phyloP scores from a whole-genome alignment of 2,329 filamentous ascomycete genomes.

The Phialemonium atrogriseum region DNA sequence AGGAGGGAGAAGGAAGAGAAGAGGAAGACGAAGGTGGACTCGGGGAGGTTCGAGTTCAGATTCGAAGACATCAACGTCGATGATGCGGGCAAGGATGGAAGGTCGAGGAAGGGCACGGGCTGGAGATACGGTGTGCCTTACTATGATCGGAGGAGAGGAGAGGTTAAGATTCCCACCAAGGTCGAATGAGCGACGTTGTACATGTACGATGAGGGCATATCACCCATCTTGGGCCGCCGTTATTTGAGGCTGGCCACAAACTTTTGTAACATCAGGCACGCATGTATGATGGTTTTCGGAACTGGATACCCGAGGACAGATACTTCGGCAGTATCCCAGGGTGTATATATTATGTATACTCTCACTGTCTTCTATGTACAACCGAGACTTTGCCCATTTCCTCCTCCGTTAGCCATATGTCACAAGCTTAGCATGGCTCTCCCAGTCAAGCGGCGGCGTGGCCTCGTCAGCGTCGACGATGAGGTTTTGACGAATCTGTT shows the following conservation, averaged over 20 bases:
- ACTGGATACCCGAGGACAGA: too few relatives aligned
- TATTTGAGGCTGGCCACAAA: too few relatives aligned
- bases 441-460: slow-evolving; percentile 17
- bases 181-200: slow-evolving; percentile 49
- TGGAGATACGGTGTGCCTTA: slow-evolving; percentile 57
- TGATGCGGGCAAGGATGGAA: slow-evolving; percentile 44
- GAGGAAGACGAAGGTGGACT: slow-evolving; percentile 35
- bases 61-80: slow-evolving; percentile 52
- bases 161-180: slow-evolving; percentile 59
- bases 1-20: slow-evolving; percentile 27
- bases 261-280: too few relatives aligned
- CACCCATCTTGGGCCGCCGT: too few relatives aligned
- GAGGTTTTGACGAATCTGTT: slow-evolving; percentile 41
- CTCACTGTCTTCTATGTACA: too few relatives aligned
- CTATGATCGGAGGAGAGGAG: slow-evolving; percentile 54
- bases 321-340: too few relatives aligned
- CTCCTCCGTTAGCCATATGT: too few relatives aligned
- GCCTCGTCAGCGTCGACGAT: slow-evolving; percentile 21
- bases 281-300: too few relatives aligned
- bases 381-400: too few relatives aligned
- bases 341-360: slow-evolving; percentile 15
- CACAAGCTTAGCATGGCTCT: slow-evolving; percentile 16
- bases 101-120: slow-evolving; percentile 42
- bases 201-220: too few relatives aligned
- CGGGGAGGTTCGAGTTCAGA: slow-evolving; percentile 53